A percentile compares a stretch with the other conserved stretches of the same genome.
These are phyloP conservation scores for Juncus inflexus DNA, from an alignment of 176 grass and related monocot species.

Conservation along the genomic window DNA sequence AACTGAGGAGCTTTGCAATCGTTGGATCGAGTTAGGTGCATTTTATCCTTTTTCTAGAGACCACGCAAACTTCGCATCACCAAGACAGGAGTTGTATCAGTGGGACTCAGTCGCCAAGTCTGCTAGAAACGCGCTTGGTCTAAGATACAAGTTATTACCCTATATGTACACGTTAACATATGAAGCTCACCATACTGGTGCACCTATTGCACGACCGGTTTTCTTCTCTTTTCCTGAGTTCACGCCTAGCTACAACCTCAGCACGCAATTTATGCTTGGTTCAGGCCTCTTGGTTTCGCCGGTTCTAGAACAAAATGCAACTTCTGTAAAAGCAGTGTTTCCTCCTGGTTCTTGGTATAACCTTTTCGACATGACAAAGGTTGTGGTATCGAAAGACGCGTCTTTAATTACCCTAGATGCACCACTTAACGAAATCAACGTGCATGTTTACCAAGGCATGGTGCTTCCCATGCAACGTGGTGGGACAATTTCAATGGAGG, in stretches of 20 bases:
- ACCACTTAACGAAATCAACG: constrained; percentile 60
- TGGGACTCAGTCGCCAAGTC: constrained; percentile 68
- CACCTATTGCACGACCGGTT: constrained; percentile 54
- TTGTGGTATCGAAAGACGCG: constrained; percentile 33
- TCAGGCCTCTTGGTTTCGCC: constrained; percentile 67
- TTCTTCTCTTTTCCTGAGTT: constrained; percentile 77
- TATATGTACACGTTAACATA: constrained; percentile 82
- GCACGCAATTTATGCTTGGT: constrained; percentile 66
- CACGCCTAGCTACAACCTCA: constrained; percentile 50
- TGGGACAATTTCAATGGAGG: constrained; percentile 45
- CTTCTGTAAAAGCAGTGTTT: constrained; percentile 44
- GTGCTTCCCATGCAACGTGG: constrained; percentile 71
- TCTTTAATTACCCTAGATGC: constrained; percentile 30
- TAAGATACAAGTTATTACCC: constrained; percentile 57
- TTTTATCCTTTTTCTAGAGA: constrained; percentile 88
- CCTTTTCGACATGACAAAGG: constrained; percentile 58
- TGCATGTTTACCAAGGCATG: constrained; percentile 59
- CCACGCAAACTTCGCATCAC: constrained; percentile 66
- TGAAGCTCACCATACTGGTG: constrained; percentile 53
- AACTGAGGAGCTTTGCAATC: constrained; percentile 67
- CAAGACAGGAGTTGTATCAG: constrained; percentile 59
- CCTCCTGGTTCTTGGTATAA: constrained; percentile 75
- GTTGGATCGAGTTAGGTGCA: constrained; percentile 83
- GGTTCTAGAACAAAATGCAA: constrained; percentile 46
- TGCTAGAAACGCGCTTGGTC: constrained; percentile 49